These are phyloP conservation scores for Phragmites australis DNA, from an alignment of 176 grass and related monocot genomes.

Conservation along the genomic window DNA sequence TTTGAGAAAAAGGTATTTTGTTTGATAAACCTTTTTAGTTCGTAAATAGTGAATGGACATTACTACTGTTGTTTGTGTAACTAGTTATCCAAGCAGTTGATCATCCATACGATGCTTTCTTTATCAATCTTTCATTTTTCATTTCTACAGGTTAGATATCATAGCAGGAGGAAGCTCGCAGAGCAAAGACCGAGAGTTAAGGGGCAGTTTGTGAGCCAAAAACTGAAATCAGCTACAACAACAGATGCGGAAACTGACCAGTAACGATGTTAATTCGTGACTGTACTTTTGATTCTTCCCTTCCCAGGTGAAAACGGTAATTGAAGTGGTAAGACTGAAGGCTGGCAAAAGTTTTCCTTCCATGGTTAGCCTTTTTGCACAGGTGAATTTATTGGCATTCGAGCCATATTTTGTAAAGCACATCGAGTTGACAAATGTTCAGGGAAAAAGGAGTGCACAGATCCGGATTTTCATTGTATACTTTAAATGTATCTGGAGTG, in stretches of 20 bases:
- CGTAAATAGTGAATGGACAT: not conserved
- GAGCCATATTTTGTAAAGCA: conserved; percentile 39
- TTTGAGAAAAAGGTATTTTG: conserved; percentile 90
- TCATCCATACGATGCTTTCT: not conserved
- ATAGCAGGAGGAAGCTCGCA: conserved; percentile 91
- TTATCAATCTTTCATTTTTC: conserved; percentile 6
- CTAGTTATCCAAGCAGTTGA: not conserved
- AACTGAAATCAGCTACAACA: conserved; percentile 44
- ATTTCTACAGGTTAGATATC: conserved; percentile 79
- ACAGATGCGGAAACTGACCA: conserved; percentile 57
- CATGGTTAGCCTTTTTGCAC: conserved; percentile 41
- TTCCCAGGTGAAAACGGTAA: conserved; percentile 20
- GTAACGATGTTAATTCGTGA: conserved; percentile 26
- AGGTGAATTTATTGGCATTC: conserved; percentile 36
- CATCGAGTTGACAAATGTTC: conserved; percentile 13
- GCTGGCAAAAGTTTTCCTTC: conserved; percentile 47
- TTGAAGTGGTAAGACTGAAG: conserved; percentile 39
- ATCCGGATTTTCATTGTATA: conserved; percentile 15
- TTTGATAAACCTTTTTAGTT: not conserved
- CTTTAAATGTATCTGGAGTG: not conserved
- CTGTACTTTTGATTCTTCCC: conserved; percentile 33
- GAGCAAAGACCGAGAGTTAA: conserved; percentile 88
- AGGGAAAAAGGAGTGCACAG: not conserved
- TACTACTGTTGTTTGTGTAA: not conserved
- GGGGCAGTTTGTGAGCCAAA: conserved; percentile 96